Evolutionary conservation across 192 early-diverging fungal species (phyloP), one percentile per base, ranked within the genome.

Genomic region (Podila horticola): DNA sequence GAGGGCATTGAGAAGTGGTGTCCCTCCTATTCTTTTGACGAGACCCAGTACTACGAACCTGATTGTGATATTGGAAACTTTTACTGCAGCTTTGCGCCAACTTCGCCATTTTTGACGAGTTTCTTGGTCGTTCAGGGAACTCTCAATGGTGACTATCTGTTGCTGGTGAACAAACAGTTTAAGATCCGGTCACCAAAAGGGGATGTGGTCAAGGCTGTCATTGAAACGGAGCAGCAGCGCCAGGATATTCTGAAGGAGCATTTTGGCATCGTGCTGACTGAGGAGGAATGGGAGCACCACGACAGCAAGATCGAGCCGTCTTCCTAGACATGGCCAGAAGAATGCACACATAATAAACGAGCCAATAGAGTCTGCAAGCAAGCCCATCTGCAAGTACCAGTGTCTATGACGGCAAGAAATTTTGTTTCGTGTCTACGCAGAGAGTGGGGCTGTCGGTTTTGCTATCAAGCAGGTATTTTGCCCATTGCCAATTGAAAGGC

Each of bases 71-170:
- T 68, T 26, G 59, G 33, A 1, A 74, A 74, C 60, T 74, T 68
- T 59, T 48, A 45, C 30, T 34, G 65, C 15, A 45, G 50, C n/a
- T 22, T 29, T 55, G 62, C 73, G 2, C 73, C 73, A 4, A 55
- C 26, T 20, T 74, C 66, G 2, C 19, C 41, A 45, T 45, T 45
- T 13, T 2, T 45, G 12, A 45, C 12, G 1, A 45, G 41, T 8
- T 45, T 74, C n/a, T 74, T 58, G 72, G 64, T 64, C 31, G 13
- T 74, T 13, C 72, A 66, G 48, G 64, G 29, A 29, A 74, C 64
- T 1, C 49, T 36, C 30, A 65, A 67, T 19, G 72, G 72, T 28
- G 50, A 61, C 3, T 60, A 58, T n/a, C 19, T 49, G 6, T 0
- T 74, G n/a, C 10, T 74, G 29, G 0, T 66, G 41, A 48, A 26